Percentiles rank a stretch among this genome's conserved stretches.
Conservation (phyloP, 768 basidiomycete genomes). For the Amanita subjunquillea region DNA sequence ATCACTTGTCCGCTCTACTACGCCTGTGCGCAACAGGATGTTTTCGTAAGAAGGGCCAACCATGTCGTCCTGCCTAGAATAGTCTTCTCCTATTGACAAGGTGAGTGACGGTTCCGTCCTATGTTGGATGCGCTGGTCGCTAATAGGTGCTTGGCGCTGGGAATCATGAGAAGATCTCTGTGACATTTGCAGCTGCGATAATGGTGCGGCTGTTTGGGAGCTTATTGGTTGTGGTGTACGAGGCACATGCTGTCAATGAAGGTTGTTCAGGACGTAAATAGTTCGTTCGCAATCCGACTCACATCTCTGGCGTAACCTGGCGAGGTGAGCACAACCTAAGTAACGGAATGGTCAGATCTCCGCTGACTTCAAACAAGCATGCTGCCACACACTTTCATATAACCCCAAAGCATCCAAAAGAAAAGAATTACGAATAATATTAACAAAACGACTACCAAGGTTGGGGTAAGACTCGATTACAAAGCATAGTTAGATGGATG, state of each 20-base stretch:
- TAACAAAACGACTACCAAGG: conserved; percentile 51
- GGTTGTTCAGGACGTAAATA: background rate
- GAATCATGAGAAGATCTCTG: background rate
- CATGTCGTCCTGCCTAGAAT: conserved; percentile 18
- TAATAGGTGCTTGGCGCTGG: background rate
- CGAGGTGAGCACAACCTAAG: conserved; percentile 51
- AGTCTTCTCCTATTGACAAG: conserved; percentile 2
- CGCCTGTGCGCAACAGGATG: conserved; percentile 10
- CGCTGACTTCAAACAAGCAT: background rate
- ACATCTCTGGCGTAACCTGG: conserved; percentile 67
- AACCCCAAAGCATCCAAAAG: conserved; percentile 73
- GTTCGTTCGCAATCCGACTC: conserved; percentile 14
- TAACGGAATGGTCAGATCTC: background rate
- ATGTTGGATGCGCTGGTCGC: background rate
- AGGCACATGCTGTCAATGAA: background rate
- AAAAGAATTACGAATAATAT: conserved; percentile 53
- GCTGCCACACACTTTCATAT: conserved; percentile 44
- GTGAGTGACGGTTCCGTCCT: conserved; percentile 5
- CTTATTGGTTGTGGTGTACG: background rate
- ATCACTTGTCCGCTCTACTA: background rate
- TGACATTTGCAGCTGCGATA: background rate
- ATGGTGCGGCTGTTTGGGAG: background rate
- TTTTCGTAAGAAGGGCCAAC: conserved; percentile 36
- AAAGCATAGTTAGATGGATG: background rate
- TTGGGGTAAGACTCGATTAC: conserved; percentile 4